Conservation (phyloP, 306 rosid genomes). For the Rosa chinensis region DNA sequence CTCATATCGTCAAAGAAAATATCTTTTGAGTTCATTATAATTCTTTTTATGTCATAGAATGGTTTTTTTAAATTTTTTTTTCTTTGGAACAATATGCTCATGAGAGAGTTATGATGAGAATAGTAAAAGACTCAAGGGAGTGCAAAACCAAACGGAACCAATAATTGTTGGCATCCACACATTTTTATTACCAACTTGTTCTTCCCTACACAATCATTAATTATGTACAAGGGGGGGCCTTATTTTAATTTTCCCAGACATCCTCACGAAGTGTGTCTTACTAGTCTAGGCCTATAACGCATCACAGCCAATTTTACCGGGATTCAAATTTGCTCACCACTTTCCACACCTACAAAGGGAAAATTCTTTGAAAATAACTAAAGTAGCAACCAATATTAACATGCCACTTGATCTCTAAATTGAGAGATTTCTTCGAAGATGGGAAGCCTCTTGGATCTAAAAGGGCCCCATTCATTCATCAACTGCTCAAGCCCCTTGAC, state of each 20-base stretch:
- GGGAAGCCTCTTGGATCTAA: slow-evolving; percentile 50
- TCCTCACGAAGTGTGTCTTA: background rate
- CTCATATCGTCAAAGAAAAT: too few relatives aligned
- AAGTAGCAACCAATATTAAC: slow-evolving; percentile 8
- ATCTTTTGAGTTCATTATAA: too few relatives aligned
- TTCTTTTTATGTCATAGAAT: too few relatives aligned
- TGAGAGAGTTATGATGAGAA: too few relatives aligned
- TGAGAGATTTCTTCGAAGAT: slow-evolving; percentile 47
- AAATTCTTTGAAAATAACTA: background rate
- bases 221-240: background rate
- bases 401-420: slow-evolving; percentile 46
- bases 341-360: background rate
- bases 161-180: slow-evolving; percentile 7
- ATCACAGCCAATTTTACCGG: background rate
- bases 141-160: slow-evolving; percentile 7
- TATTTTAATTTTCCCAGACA: slow-evolving; percentile 5
- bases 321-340: too few relatives aligned
- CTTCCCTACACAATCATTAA: background rate
- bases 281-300: background rate
- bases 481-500: slow-evolving; percentile 45
- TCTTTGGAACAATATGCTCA: too few relatives aligned
- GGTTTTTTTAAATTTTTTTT: too few relatives aligned
- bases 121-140: background rate
- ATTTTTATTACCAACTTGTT: background rate
- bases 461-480: slow-evolving; percentile 37